Conservation (phyloP, 305 asterid species). For the Striga hermonthica region DNA sequence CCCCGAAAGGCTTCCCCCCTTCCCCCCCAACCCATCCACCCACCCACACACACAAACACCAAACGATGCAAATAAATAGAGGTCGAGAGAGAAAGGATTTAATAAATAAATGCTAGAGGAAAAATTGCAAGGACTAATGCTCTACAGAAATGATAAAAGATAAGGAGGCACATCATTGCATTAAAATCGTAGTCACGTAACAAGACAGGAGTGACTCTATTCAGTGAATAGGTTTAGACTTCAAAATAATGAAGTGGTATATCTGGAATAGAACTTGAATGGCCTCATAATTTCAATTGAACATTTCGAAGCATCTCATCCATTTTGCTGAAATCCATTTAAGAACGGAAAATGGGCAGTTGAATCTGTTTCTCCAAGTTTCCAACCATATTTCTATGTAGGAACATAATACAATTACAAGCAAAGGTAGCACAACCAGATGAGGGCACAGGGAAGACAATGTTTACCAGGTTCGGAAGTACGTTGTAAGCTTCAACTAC, state of each 20-base stretch:
- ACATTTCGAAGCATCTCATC: slow-evolving; percentile 16
- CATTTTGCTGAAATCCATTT: neutral
- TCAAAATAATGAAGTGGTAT: slow-evolving; percentile 4
- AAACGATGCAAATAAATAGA: neutral
- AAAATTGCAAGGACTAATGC: slow-evolving; percentile 4
- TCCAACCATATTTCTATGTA: slow-evolving; percentile 18
- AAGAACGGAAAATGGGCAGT: slow-evolving; percentile 2
- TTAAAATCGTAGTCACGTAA: neutral
- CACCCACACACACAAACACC: neutral
- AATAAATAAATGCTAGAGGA: neutral
- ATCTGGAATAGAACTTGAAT: slow-evolving; percentile 20
- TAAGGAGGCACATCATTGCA: neutral
- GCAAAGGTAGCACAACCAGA: slow-evolving; percentile 25
- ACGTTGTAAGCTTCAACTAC: slow-evolving; percentile 84
- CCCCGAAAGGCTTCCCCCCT: no score
- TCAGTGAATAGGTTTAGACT: slow-evolving; percentile 20
- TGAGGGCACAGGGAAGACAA: slow-evolving; percentile 10
- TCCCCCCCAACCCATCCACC: no score
- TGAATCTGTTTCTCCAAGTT: slow-evolving; percentile 10
- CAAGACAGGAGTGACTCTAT: slow-evolving; percentile 4
- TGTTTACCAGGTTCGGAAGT: slow-evolving; percentile 76
- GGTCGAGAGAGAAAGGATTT: neutral
- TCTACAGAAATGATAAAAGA: slow-evolving; percentile 1
- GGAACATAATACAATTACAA: slow-evolving; percentile 9
- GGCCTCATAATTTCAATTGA: slow-evolving; percentile 4